These are phyloP conservation scores for Lasiosphaeriaceae sp. DNA, from an alignment of 495 filamentous ascomycete genomes.

Conservation along the genomic window DNA sequence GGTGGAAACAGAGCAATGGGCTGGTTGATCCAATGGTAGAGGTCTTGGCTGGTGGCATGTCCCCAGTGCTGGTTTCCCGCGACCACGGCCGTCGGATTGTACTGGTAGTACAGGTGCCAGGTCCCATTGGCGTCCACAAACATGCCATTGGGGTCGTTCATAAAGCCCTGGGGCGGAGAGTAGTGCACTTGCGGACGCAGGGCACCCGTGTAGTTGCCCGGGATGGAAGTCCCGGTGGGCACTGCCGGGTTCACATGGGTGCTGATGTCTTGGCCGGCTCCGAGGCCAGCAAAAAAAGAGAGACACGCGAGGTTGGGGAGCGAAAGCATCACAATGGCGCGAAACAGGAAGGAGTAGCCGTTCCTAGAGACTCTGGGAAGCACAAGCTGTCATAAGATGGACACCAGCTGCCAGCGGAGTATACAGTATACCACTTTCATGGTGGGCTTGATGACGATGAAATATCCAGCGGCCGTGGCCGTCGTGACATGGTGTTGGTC, in stretches of 20 bases:
- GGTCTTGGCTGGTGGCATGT: constrained; percentile 48
- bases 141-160: constrained; percentile 61
- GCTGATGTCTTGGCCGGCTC: too few relatives aligned
- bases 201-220: constrained; percentile 35
- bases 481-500: too few relatives aligned
- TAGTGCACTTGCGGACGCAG: constrained; percentile 52
- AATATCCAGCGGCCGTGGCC: too few relatives aligned
- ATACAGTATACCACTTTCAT: too few relatives aligned
- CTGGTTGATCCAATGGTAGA: constrained; percentile 52
- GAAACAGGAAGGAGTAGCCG: too few relatives aligned
- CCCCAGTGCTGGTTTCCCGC: constrained; percentile 54
- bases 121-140: constrained; percentile 43
- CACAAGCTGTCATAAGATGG: too few relatives aligned
- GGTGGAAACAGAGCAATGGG: constrained; percentile 48
- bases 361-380: too few relatives aligned
- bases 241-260: constrained; percentile 12
- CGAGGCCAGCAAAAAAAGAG: too few relatives aligned
- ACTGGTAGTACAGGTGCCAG: constrained; percentile 56
- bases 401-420: too few relatives aligned
- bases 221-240: constrained; percentile 33
- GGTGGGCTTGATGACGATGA: too few relatives aligned
- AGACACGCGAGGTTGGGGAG: too few relatives aligned
- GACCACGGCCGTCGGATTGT: constrained; percentile 44
- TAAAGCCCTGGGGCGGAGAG: constrained; percentile 49
- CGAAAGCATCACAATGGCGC: too few relatives aligned